Conservation (phyloP, 306 rosid species). For the Medicago lupulina region DNA sequence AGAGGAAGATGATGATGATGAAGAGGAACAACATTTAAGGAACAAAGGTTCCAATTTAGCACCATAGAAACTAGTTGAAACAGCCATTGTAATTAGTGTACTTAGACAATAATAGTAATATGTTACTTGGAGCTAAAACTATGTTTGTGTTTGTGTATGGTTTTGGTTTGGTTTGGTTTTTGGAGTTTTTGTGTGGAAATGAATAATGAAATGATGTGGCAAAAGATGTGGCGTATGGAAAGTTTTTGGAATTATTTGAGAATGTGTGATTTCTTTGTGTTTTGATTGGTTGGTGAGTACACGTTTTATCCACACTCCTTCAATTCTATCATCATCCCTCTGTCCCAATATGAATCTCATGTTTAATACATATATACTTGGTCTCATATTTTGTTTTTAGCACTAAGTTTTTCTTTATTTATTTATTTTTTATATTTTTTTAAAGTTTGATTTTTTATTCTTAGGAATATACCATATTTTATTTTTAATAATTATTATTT, state of each 20-base stretch:
- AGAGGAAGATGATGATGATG: slow-evolving; percentile 44
- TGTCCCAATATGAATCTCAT: not conserved
- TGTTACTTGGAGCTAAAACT: slow-evolving; percentile 13
- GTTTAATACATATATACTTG: too few species aligned
- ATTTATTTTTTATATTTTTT: too few species aligned
- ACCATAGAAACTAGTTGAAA: slow-evolving; percentile 60
- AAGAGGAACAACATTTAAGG: slow-evolving; percentile 55
- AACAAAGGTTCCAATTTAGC: slow-evolving; percentile 60
- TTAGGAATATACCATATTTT: too few species aligned
- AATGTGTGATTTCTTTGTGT: slow-evolving; percentile 60
- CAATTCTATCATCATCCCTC: not conserved
- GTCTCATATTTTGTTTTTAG: too few species aligned
- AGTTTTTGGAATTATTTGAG: slow-evolving; percentile 37
- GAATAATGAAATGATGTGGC: slow-evolving; percentile 5
- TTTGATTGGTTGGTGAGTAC: slow-evolving; percentile 70
- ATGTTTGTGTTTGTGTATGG: not conserved
- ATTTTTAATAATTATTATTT: too few species aligned
- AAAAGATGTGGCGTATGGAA: slow-evolving; percentile 43
- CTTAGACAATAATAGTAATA: not conserved
- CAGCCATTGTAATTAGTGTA: slow-evolving; percentile 49
- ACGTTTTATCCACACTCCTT: slow-evolving; percentile 88
- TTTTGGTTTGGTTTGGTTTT: not conserved
- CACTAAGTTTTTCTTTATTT: too few species aligned
- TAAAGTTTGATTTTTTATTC: too few species aligned
- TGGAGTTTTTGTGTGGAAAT: slow-evolving; percentile 33